A percentile compares a stretch with the other conserved stretches of the same genome.
phyloP scores from a whole-genome alignment of 768 basidiomycete species.

The Coprinellus aureogranulatus region DNA sequence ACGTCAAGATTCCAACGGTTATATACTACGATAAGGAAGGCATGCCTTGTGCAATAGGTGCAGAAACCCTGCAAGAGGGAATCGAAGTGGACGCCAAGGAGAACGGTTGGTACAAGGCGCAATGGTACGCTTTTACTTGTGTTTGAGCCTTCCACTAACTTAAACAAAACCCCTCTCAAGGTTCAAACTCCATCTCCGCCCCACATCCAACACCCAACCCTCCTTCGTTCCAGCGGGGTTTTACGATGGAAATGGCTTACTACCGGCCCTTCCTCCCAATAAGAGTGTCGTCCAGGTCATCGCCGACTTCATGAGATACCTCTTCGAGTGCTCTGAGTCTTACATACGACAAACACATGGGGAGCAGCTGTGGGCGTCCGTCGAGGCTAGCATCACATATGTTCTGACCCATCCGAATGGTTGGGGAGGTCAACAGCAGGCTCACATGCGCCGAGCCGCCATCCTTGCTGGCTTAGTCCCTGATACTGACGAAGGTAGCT shows the following conservation, averaged over 20 bases:
- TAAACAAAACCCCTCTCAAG: conserved; percentile 13
- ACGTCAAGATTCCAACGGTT: conserved; percentile 41
- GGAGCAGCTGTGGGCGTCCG: conserved; percentile 13
- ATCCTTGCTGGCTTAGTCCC: conserved; percentile 43
- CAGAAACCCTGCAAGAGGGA: conserved; percentile 35
- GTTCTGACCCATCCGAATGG: conserved; percentile 52
- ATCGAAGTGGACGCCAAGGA: conserved; percentile 34
- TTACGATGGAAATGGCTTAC: not conserved
- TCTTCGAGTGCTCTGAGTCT: conserved; percentile 31
- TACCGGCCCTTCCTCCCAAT: not conserved
- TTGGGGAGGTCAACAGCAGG: conserved; percentile 54
- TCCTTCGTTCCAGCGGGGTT: not conserved
- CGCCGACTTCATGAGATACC: conserved; percentile 40
- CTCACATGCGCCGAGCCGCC: conserved; percentile 45
- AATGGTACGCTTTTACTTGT: conserved; percentile 30
- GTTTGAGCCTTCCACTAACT: not conserved
- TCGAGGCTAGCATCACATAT: conserved; percentile 35
- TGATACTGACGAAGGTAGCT: conserved; percentile 24
- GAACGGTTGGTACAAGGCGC: conserved; percentile 32
- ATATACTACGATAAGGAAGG: conserved; percentile 40
- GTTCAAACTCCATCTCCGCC: conserved; percentile 24
- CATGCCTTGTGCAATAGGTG: conserved; percentile 34
- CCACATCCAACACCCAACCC: not conserved
- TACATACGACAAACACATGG: conserved; percentile 37
- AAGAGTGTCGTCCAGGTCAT: conserved; percentile 36